These are phyloP conservation scores for Dioscorea zingiberensis DNA, from an alignment of 106 monocot species.

Conservation along the genomic window DNA sequence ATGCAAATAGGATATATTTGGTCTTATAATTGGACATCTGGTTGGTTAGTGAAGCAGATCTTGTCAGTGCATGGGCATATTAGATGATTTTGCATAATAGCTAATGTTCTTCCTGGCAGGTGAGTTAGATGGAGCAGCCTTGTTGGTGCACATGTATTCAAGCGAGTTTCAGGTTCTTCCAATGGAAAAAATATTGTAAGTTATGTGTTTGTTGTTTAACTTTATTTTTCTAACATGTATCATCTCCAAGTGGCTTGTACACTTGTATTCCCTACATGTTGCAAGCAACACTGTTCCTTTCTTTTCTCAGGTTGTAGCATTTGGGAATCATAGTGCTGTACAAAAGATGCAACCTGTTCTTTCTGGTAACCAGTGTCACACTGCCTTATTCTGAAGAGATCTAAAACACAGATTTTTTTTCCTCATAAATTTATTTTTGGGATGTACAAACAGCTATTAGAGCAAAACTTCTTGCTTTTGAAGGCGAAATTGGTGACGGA, in stretches of 20 bases:
- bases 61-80: too few species aligned
- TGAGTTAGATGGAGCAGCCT: slow-evolving; percentile 7
- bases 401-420: not conserved
- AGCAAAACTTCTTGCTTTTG: slow-evolving; percentile 44
- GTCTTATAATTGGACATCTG: too few species aligned
- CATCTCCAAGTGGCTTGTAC: not conserved
- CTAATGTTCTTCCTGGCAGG: not conserved
- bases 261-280: not conserved
- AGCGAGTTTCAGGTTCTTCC: slow-evolving; percentile 34
- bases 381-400: too few species aligned
- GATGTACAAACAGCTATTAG: slow-evolving; percentile 42
- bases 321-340: slow-evolving; percentile 43
- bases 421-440: not conserved
- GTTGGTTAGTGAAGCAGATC: too few species aligned
- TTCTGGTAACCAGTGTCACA: slow-evolving; percentile 33
- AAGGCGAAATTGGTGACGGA: slow-evolving; percentile 46
- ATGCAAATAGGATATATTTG: too few species aligned
- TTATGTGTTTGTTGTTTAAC: not conserved
- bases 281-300: not conserved
- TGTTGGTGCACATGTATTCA: slow-evolving; percentile 58
- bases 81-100: not conserved
- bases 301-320: slow-evolving; percentile 51
- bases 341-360: slow-evolving; percentile 43
- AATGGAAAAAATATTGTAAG: slow-evolving; percentile 74
- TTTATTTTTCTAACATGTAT: not conserved